Evolutionary conservation across 768 basidiomycete species (phyloP), one percentile per base, ranked within the genome.

Genomic region (Lentinula lateritia): DNA sequence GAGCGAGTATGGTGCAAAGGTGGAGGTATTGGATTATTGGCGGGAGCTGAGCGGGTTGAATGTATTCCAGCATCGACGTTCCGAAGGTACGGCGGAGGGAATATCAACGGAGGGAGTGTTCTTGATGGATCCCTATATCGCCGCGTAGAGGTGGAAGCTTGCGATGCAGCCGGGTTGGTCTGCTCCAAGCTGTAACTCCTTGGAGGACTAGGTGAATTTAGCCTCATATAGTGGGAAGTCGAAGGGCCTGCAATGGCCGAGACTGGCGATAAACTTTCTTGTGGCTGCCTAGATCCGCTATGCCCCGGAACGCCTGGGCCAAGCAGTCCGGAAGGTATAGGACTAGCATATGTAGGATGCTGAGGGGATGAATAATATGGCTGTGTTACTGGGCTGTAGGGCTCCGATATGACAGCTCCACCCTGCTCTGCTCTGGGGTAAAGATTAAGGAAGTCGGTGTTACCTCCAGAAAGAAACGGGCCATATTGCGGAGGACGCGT

Each of bases 401-500:
- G 23, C 32, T 60, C 58, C 12, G 36, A 23, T 12, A 16, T 6
- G 7, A 32, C n/a, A 28, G 46, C 6, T 36, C 48, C 58, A 38
- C 38, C 36, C n/a, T 52, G 59, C 32, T 60, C 48, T 20, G 58
- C 6, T 48, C 56, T 52, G 32, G 56, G 48, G 23, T 63, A 53
- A 20, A 63, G 43, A 50, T 48, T 50, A n/a, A 45, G 57, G 42
- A 60, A 32, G 32, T 66, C 64, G 43, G 53, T 55, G 50, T 63
- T 55, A 45, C 62, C 60, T 61, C 60, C 73, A 66, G 75, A 80
- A 45, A 82, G 80, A 66, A 85, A 89, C 16, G 86, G 78, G 35
- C 83, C 85, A 68, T 84, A 88, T 67, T 88, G 87, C 16, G 83
- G 82, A 4, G 83, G 83, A 46, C 78, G 82, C 62, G 76, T 74